Conservation (phyloP, 306 rosid genomes). For the Vigna radiata region DNA sequence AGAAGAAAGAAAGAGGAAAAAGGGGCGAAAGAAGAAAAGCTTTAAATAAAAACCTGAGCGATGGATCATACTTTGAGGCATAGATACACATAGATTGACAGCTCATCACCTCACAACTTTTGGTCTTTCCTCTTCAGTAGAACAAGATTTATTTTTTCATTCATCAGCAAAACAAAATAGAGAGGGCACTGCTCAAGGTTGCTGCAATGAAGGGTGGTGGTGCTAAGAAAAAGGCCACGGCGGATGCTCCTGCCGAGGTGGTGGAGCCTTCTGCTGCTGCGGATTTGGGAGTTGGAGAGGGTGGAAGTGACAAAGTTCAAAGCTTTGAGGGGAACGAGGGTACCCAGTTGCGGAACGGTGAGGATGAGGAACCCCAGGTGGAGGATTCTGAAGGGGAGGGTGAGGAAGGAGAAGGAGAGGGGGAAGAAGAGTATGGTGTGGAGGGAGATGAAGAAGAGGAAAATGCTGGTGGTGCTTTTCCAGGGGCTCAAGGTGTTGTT, state of each 20-base stretch:
- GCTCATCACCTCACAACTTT: slow-evolving; percentile 17
- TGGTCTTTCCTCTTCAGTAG: background rate
- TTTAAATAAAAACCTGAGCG: slow-evolving; percentile 2
- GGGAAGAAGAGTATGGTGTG: slow-evolving; percentile 36
- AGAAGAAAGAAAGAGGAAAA: background rate
- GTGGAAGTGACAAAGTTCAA: background rate
- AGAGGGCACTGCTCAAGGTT: background rate
- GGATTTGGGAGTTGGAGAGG: slow-evolving; percentile 20
- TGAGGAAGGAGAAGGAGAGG: slow-evolving; percentile 42
- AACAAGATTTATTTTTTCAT: background rate
- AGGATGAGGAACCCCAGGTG: slow-evolving; percentile 39
- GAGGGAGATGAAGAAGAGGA: slow-evolving; percentile 44
- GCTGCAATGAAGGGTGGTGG: slow-evolving; percentile 58
- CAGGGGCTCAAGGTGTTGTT: slow-evolving; percentile 50
- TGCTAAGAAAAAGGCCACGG: slow-evolving; percentile 50
- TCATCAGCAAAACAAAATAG: background rate
- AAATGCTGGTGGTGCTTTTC: background rate
- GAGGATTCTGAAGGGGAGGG: slow-evolving; percentile 49
- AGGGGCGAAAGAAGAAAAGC: slow-evolving; percentile 27
- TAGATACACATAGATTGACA: slow-evolving; percentile 28
- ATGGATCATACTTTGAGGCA: background rate
- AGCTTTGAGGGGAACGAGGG: slow-evolving; percentile 28
- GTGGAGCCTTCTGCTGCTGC: background rate
- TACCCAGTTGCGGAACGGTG: slow-evolving; percentile 36
- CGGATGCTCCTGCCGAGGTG: slow-evolving; percentile 50